Conservation (phyloP, 495 filamentous ascomycete genomes). For the Xylaria curta region DNA sequence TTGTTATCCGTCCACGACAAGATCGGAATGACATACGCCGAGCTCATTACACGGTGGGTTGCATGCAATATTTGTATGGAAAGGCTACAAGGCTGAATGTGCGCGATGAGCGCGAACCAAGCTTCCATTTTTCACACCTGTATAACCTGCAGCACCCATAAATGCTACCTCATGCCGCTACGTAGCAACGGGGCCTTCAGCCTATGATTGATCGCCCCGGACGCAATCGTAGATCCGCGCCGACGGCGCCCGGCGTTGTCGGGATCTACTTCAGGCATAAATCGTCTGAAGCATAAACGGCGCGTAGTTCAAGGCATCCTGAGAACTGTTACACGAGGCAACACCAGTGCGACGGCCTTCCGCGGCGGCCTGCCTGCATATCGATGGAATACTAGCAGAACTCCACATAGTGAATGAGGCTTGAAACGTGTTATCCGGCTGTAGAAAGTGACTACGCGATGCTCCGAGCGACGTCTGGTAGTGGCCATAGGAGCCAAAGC, state of each 20-base stretch:
- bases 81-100: not conserved
- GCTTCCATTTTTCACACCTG: not conserved
- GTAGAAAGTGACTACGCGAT: not conserved
- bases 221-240: not conserved
- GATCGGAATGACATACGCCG: not conserved
- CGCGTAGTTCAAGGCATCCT: not conserved
- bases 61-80: not conserved
- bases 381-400: not conserved
- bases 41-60: not conserved
- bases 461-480: not conserved
- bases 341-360: slow-evolving; percentile 8
- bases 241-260: not conserved
- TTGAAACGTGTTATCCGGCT: slow-evolving; percentile 3
- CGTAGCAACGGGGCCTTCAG: slow-evolving; percentile 5
- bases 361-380: not conserved
- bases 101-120: not conserved
- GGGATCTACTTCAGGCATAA: slow-evolving; percentile 18
- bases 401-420: not conserved
- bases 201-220: slow-evolving; percentile 7
- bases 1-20: slow-evolving; percentile 1
- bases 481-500: not conserved
- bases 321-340: slow-evolving; percentile 16
- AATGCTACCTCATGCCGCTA: not conserved
- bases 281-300: slow-evolving; percentile 12
- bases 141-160: not conserved